Percentiles rank a stretch among this genome's conserved stretches.
Evolutionary conservation across 768 basidiomycete genomes (phyloP).

Genomic region (Pleurotus ostreatus): DNA sequence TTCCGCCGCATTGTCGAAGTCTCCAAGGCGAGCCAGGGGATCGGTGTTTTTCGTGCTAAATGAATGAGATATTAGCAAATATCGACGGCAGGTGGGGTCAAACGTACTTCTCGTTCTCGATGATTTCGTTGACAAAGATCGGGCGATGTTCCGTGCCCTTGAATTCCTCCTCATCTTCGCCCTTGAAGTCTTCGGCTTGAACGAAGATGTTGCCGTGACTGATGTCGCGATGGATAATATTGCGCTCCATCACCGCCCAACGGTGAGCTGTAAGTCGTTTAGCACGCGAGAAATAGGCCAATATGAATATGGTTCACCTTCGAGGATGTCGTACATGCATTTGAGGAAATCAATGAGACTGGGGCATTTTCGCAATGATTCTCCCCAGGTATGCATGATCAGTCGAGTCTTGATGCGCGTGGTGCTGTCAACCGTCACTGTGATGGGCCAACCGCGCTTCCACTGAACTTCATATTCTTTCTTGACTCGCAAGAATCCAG

Average conservation of each 20-base stretch:
- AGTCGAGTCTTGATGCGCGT: not conserved
- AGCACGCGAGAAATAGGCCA: not conserved
- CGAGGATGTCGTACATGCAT: constrained; percentile 1
- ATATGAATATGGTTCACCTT: not conserved
- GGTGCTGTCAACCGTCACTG: not conserved
- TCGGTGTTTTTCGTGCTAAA: too few species aligned
- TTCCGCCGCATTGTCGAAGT: too few species aligned
- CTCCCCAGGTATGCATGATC: not conserved
- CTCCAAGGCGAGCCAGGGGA: too few species aligned
- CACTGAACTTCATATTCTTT: too few species aligned
- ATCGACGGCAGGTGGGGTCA: too few species aligned
- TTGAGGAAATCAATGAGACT: not conserved
- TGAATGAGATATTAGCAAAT: too few species aligned
- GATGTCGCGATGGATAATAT: not conserved
- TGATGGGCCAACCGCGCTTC: not conserved
- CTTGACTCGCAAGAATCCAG: too few species aligned
- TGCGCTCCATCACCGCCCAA: not conserved
- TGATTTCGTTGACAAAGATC: constrained; percentile 1
- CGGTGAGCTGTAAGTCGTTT: not conserved
- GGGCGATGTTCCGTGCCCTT: not conserved
- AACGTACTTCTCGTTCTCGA: not conserved
- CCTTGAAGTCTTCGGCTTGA: not conserved
- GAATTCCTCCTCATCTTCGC: not conserved
- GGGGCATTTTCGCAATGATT: not conserved
- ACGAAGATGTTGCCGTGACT: constrained; percentile 1